phyloP scores from a whole-genome alignment of 257 asterid species.

The Solanum rostratum region DNA sequence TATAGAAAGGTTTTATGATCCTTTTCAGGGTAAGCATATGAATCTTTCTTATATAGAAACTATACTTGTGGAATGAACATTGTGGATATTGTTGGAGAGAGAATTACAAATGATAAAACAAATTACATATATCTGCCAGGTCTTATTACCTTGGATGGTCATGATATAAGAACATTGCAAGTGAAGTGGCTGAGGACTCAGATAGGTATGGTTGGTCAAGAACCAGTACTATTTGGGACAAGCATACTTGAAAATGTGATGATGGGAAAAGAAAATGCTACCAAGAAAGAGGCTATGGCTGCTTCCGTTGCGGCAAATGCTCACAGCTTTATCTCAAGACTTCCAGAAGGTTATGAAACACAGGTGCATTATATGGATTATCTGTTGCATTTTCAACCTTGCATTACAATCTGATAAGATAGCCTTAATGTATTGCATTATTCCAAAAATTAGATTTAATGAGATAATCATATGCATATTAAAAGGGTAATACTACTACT shows the following conservation, averaged over 20 bases:
- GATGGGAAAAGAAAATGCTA: conserved; percentile 71
- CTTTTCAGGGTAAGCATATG: conserved; percentile 35
- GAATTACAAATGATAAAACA: neutral
- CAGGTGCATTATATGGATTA: conserved; percentile 21
- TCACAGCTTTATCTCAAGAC: conserved; percentile 50
- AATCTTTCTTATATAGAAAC: neutral
- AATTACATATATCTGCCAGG: conserved; percentile 24
- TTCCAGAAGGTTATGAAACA: conserved; percentile 73
- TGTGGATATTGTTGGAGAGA: neutral
- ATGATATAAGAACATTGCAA: conserved; percentile 66
- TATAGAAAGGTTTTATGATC: conserved; percentile 72
- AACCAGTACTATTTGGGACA: conserved; percentile 66
- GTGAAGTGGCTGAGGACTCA: conserved; percentile 81
- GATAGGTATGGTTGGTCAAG: conserved; percentile 92
- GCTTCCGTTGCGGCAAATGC: conserved; percentile 72
- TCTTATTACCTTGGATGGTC: conserved; percentile 48
- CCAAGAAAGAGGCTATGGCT: conserved; percentile 48
- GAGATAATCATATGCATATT: neutral
- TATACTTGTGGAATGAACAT: neutral
- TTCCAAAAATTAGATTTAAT: neutral
- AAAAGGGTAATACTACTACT: neutral
- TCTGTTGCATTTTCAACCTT: neutral
- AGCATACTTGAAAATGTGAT: conserved; percentile 65
- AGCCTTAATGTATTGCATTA: neutral
- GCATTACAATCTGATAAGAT: neutral